Evolutionary conservation across 192 early-diverging fungal species (phyloP).

Genomic region (Martensiomyces pterosporus): DNA sequence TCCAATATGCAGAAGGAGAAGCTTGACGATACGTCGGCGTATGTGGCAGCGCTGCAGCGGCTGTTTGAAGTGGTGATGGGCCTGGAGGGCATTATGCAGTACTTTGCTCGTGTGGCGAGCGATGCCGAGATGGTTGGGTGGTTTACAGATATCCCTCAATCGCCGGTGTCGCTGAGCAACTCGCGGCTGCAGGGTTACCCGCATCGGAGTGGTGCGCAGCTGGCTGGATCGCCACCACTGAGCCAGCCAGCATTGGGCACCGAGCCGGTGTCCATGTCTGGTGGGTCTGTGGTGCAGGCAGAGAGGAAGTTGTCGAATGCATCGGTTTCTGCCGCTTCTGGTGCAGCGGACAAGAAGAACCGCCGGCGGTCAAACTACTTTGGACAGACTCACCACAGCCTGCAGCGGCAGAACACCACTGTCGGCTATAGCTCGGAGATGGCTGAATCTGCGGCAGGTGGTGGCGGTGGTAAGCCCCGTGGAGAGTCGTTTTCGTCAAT

Average conservation of each 20-base stretch:
- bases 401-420: constrained; percentile 35
- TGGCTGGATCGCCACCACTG: too few relatives aligned
- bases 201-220: too few relatives aligned
- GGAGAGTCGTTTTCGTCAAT: constrained; percentile 39
- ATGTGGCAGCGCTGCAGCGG: constrained; percentile 41
- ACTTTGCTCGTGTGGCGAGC: constrained; percentile 47
- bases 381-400: constrained; percentile 9
- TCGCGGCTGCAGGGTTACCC: too few relatives aligned
- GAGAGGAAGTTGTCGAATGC: constrained; percentile 42
- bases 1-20: constrained; percentile 52
- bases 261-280: too few relatives aligned
- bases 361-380: constrained; percentile 49
- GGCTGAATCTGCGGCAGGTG: neutral
- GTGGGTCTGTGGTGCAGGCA: too few relatives aligned
- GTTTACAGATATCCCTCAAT: constrained; percentile 43
- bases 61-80: constrained; percentile 43
- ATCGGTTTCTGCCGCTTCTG: constrained; percentile 10
- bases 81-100: constrained; percentile 33
- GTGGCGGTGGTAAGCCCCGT: constrained; percentile 12
- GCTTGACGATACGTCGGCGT: constrained; percentile 42
- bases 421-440: neutral
- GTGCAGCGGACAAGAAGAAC: constrained; percentile 31
- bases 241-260: too few relatives aligned
- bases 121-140: constrained; percentile 44
- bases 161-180: constrained; percentile 35